Conservation (phyloP, 2,329 filamentous ascomycete genomes). For the Penicillium sp. region DNA sequence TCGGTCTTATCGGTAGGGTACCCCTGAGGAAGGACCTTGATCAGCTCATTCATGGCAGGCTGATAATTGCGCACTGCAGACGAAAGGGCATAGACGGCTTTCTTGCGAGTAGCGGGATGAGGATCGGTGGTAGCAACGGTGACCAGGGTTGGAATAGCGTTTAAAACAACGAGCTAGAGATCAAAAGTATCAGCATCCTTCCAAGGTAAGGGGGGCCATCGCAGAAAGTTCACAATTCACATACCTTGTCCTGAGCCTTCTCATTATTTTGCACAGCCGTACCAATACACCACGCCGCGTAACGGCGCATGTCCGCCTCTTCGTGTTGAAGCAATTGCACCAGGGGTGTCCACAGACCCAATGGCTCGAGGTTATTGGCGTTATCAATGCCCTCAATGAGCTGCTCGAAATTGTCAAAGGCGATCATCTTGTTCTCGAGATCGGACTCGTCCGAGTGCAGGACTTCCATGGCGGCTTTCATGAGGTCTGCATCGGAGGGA, state of each 20-base stretch:
- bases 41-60: slow-evolving; percentile 64
- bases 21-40: slow-evolving; percentile 66
- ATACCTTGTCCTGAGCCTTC: slow-evolving; percentile 73
- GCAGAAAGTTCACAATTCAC: slow-evolving; percentile 13
- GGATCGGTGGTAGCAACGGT: slow-evolving; percentile 63
- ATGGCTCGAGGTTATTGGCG: slow-evolving; percentile 83
- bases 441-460: slow-evolving; percentile 67
- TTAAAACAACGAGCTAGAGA: slow-evolving; percentile 56
- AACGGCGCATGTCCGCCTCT: slow-evolving; percentile 72
- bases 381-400: slow-evolving; percentile 93
- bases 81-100: slow-evolving; percentile 87
- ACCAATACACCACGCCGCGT: slow-evolving; percentile 92
- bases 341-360: slow-evolving; percentile 81
- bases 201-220: not conserved
- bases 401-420: slow-evolving; percentile 95
- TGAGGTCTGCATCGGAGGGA: slow-evolving; percentile 86
- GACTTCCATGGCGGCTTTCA: slow-evolving; percentile 79
- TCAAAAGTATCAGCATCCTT: slow-evolving; percentile 26
- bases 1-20: slow-evolving; percentile 68
- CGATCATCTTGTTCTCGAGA: slow-evolving; percentile 74
- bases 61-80: slow-evolving; percentile 87
- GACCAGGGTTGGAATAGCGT: slow-evolving; percentile 71
- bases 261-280: slow-evolving; percentile 97
- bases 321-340: slow-evolving; percentile 68
- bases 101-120: slow-evolving; percentile 69